Percentiles rank a stretch among this genome's conserved stretches.
phyloP scores from a whole-genome alignment of 257 asterid species.

The Lavandula angustifolia region DNA sequence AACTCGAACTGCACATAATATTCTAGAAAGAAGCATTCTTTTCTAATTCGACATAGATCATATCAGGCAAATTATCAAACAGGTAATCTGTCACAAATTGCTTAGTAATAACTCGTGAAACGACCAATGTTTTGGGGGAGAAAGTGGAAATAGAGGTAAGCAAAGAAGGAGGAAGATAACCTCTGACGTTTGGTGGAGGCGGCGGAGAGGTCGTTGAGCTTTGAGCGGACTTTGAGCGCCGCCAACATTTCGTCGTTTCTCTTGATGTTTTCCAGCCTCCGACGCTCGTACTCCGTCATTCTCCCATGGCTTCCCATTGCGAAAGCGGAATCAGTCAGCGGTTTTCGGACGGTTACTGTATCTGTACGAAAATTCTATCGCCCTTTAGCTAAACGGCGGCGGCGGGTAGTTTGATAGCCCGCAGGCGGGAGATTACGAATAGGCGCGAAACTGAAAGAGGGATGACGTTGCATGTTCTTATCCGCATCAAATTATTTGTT shows the following conservation, averaged over 20 bases:
- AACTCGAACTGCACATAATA: background rate
- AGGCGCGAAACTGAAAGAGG: constrained; percentile 34
- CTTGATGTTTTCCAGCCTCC: constrained; percentile 78
- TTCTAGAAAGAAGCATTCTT: background rate
- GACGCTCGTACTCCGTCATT: constrained; percentile 75
- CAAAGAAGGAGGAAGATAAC: constrained; percentile 23
- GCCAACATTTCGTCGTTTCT: constrained; percentile 80
- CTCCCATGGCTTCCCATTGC: constrained; percentile 44
- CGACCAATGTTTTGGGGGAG: background rate
- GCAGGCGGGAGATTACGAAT: constrained; percentile 6
- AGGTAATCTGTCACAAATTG: constrained; percentile 1
- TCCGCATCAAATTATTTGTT: background rate
- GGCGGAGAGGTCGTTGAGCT: constrained; percentile 49
- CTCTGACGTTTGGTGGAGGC: constrained; percentile 54
- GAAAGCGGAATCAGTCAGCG: background rate
- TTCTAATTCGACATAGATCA: background rate
- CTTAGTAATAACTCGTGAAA: background rate
- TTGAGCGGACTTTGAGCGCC: constrained; percentile 73
- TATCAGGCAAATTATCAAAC: constrained; percentile 21
- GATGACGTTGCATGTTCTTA: constrained; percentile 30
- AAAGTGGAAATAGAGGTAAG: background rate
- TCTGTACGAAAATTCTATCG: background rate
- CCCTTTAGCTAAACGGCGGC: too few relatives aligned
- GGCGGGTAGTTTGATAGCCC: constrained; percentile 4
- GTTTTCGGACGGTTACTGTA: too few relatives aligned